Percentiles rank a stretch among this genome's conserved stretches.
Conservation (phyloP, 192 early-diverging fungal species). For the Lunasporangiospora selenospora region DNA sequence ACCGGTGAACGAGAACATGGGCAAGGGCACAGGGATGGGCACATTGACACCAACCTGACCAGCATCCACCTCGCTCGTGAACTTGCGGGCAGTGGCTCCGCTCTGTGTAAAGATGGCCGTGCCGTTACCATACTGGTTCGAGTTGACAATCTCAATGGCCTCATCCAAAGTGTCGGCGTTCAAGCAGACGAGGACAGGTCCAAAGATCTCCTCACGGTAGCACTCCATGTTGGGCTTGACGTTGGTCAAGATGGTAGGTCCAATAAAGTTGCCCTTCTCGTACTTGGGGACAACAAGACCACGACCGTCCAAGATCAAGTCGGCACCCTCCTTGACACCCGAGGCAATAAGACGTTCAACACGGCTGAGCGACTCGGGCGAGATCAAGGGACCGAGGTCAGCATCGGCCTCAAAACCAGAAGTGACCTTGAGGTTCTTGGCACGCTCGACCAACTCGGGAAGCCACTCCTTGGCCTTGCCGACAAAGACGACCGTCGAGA, state of each 20-base stretch:
- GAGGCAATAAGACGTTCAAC: slow-evolving; percentile 80
- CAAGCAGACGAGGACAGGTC: slow-evolving; percentile 88
- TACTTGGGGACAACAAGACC: slow-evolving; percentile 72
- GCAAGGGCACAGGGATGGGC: slow-evolving; percentile 96
- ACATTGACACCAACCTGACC: slow-evolving; percentile 93
- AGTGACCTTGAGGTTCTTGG: slow-evolving; percentile 80
- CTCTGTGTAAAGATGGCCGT: slow-evolving; percentile 92
- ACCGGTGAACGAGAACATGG: slow-evolving; percentile 97
- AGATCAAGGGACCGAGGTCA: slow-evolving; percentile 93
- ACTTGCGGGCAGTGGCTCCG: slow-evolving; percentile 86
- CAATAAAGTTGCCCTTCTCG: slow-evolving; percentile 93
- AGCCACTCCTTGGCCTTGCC: slow-evolving; percentile 86
- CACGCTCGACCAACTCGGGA: slow-evolving; percentile 88
- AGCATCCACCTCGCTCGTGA: slow-evolving; percentile 87
- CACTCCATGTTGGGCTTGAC: slow-evolving; percentile 84
- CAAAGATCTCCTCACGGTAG: slow-evolving; percentile 97
- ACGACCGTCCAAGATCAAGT: slow-evolving; percentile 88
- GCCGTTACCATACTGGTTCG: slow-evolving; percentile 89
- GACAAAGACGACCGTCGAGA: slow-evolving; percentile 91
- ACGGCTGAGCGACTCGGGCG: slow-evolving; percentile 76
- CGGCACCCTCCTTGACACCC: slow-evolving; percentile 87
- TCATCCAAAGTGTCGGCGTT: slow-evolving; percentile 87
- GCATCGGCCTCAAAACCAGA: slow-evolving; percentile 85
- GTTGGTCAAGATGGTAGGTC: slow-evolving; percentile 87
- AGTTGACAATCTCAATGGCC: slow-evolving; percentile 89